Evolutionary conservation across 2,329 filamentous ascomycete species (phyloP).

Genomic region (Trichophyton benhamiae): DNA sequence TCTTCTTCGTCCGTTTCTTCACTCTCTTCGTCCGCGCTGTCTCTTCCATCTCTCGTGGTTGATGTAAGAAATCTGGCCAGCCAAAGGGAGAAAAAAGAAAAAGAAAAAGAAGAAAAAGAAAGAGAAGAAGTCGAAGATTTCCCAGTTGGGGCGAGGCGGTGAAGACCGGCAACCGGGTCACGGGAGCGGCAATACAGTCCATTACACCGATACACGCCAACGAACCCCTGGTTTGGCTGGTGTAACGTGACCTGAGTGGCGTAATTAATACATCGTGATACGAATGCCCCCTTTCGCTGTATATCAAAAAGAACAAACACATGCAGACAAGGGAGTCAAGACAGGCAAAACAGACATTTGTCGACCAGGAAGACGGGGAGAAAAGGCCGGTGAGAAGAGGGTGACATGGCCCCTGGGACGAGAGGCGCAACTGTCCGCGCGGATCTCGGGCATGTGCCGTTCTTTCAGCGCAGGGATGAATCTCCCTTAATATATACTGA

Average conservation of each 20-base stretch:
- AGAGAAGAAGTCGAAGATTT: not conserved
- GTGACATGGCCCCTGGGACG: not conserved
- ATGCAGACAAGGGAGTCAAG: not conserved
- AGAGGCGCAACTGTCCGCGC: not conserved
- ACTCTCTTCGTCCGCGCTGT: not conserved
- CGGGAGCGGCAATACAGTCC: constrained; percentile 1
- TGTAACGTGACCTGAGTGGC: constrained; percentile 1
- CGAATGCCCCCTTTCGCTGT: not conserved
- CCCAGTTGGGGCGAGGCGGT: not conserved
- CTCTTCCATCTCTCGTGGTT: not conserved
- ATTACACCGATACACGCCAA: not conserved
- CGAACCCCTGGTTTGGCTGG: not conserved
- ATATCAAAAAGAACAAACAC: not conserved
- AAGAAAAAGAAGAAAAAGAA: not conserved
- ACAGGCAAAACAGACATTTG: not conserved
- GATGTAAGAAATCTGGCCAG: not conserved
- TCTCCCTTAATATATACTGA: not conserved
- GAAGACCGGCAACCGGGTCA: not conserved
- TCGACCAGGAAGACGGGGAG: not conserved
- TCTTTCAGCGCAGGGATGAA: not conserved
- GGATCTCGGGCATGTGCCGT: not conserved
- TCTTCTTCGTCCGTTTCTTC: not conserved
- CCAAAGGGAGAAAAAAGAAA: not conserved
- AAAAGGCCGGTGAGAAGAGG: not conserved
- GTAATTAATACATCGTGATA: constrained; percentile 3